A percentile compares a stretch with the other conserved stretches of the same genome.
Conservation (phyloP, 495 filamentous ascomycete genomes). For the Cercophora samala region DNA sequence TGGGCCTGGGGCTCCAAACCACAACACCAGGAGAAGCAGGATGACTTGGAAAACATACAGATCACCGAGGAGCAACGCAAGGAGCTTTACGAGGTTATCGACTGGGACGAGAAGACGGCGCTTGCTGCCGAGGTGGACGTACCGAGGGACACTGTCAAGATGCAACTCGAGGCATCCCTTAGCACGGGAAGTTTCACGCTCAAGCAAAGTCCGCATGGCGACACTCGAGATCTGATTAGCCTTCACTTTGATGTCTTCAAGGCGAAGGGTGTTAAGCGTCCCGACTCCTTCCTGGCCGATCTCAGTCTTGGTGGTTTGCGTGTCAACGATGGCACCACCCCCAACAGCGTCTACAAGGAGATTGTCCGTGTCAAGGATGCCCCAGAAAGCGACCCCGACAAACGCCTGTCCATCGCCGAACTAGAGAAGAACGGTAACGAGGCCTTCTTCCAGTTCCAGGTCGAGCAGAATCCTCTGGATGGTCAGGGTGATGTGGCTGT, state of each 20-base stretch:
- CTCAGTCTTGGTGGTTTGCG: conserved; percentile 88
- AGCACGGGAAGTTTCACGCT: conserved; percentile 92
- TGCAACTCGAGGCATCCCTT: conserved; percentile 85
- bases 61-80: conserved; percentile 95
- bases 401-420: conserved; percentile 57
- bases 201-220: conserved; percentile 78
- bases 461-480: conserved; percentile 94
- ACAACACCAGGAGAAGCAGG: conserved; percentile 51
- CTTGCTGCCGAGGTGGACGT: conserved; percentile 82
- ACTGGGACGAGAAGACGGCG: conserved; percentile 95
- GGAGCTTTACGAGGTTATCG: conserved; percentile 94
- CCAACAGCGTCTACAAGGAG: conserved; percentile 83
- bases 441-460: conserved; percentile 85
- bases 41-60: conserved; percentile 62
- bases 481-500: conserved; percentile 85
- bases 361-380: conserved; percentile 94
- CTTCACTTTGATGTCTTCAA: conserved; percentile 91
- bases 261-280: conserved; percentile 79
- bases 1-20: conserved; percentile 86
- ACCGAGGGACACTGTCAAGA: conserved; percentile 84
- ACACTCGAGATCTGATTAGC: conserved; percentile 73
- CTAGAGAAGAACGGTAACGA: conserved; percentile 57
- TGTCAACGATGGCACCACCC: conserved; percentile 92
- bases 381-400: conserved; percentile 49
- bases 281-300: conserved; percentile 83